Percentiles rank a stretch among this genome's conserved stretches.
Conservation (phyloP, 2,329 filamentous ascomycete species). For the Trichoderma sp. region DNA sequence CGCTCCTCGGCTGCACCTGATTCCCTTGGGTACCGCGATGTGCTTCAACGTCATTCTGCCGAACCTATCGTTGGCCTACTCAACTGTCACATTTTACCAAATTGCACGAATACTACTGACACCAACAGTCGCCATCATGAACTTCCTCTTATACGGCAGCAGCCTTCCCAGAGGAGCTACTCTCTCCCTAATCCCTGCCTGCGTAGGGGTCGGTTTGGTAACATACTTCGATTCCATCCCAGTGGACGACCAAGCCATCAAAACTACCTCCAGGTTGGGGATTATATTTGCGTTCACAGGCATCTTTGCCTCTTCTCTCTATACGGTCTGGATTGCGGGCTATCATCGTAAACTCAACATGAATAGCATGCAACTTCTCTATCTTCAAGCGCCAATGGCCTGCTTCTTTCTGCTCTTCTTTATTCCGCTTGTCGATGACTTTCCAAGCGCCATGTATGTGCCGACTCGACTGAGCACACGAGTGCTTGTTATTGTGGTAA, state of each 20-base stretch:
- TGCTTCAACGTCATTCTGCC: conserved; percentile 68
- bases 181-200: conserved; percentile 60
- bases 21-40: conserved; percentile 68
- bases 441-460: conserved; percentile 45
- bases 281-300: conserved; percentile 64
- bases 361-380: conserved; percentile 68
- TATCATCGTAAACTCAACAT: conserved; percentile 67
- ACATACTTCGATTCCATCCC: conserved; percentile 68
- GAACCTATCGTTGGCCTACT: conserved; percentile 68
- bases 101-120: conserved; percentile 68
- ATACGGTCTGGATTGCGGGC: conserved; percentile 68
- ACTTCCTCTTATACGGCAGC: conserved; percentile 60
- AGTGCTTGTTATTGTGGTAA: conserved; percentile 43
- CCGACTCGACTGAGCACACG: background rate
- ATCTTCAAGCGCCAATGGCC: conserved; percentile 67
- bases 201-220: conserved; percentile 64
- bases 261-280: conserved; percentile 59
- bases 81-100: conserved; percentile 70
- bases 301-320: conserved; percentile 65
- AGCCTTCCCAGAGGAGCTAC: conserved; percentile 57
- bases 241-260: conserved; percentile 47
- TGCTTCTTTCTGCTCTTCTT: conserved; percentile 64
- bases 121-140: conserved; percentile 65
- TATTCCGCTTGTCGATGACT: conserved; percentile 65
- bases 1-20: conserved; percentile 55